These are phyloP conservation scores for Simmondsia chinensis DNA, from an alignment of 148 eudicot species.

Conservation along the genomic window DNA sequence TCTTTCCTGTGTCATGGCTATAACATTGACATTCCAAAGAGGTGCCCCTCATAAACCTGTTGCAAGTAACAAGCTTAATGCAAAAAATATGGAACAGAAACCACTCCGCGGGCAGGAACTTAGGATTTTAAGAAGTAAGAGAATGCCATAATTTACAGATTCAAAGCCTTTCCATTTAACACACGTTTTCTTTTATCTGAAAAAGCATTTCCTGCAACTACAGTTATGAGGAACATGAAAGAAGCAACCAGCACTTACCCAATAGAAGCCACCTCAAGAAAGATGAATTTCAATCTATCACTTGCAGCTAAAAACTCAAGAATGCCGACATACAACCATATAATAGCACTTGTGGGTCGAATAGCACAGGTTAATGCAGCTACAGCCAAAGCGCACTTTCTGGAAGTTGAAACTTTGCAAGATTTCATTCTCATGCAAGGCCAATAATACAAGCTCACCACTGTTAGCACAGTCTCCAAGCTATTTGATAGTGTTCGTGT, in stretches of 20 bases:
- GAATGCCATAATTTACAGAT: neutral
- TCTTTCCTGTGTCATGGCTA: no score
- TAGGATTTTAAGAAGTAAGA: neutral
- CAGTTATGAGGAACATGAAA: neutral
- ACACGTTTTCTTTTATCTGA: neutral
- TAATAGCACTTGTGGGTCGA: slow-evolving; percentile 88
- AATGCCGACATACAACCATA: slow-evolving; percentile 78
- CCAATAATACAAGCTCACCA: slow-evolving; percentile 81
- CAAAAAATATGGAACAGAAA: no score
- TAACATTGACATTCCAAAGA: no score
- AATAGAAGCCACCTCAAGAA: slow-evolving; percentile 68
- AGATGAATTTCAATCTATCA: slow-evolving; percentile 50
- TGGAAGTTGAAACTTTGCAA: slow-evolving; percentile 30
- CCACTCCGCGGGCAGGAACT: no score
- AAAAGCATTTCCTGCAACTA: neutral
- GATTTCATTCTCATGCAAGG: slow-evolving; percentile 63
- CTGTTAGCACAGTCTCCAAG: slow-evolving; percentile 88
- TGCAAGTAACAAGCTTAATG: no score
- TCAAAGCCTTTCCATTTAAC: no score
- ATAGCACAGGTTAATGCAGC: slow-evolving; percentile 85
- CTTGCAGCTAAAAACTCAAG: slow-evolving; percentile 45
- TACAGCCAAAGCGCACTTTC: slow-evolving; percentile 56
- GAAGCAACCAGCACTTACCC: slow-evolving; percentile 46
- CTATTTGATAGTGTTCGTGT: slow-evolving; percentile 83
- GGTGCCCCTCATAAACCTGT: no score